A percentile compares a stretch with the other conserved stretches of the same genome.
phyloP scores from a whole-genome alignment of 192 early-diverging fungal genomes.

The Coemansia sp. region DNA sequence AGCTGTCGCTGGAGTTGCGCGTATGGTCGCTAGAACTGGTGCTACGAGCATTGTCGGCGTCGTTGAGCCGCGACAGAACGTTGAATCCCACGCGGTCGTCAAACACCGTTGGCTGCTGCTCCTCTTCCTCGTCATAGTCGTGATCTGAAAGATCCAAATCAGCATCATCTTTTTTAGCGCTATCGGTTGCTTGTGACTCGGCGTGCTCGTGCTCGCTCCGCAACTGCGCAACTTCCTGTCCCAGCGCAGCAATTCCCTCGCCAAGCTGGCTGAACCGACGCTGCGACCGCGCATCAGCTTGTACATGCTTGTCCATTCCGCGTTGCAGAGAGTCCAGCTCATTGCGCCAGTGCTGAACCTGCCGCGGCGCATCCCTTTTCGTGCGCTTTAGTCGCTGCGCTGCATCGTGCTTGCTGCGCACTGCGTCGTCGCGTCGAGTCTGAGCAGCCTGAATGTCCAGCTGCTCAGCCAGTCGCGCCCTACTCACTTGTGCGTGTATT shows the following conservation, averaged over 20 bases:
- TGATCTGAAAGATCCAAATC: neutral
- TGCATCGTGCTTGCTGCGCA: neutral
- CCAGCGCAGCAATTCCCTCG: slow-evolving; percentile 3
- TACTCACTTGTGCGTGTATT: neutral
- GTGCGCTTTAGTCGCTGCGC: slow-evolving; percentile 16
- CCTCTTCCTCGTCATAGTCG: neutral
- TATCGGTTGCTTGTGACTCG: neutral
- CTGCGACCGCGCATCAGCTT: slow-evolving; percentile 7
- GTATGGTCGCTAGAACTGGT: neutral
- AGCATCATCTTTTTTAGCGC: neutral
- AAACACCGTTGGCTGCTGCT: neutral
- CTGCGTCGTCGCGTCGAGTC: slow-evolving; percentile 1
- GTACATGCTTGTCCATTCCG: slow-evolving; percentile 3
- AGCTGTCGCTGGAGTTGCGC: neutral
- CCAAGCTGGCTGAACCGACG: slow-evolving; percentile 13
- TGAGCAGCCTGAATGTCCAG: slow-evolving; percentile 1
- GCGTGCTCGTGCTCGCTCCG: neutral
- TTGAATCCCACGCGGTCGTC: neutral
- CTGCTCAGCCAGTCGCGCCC: slow-evolving; percentile 3
- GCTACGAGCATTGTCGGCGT: neutral
- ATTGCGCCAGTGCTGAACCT: slow-evolving; percentile 20
- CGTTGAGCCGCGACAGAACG: slow-evolving; percentile 3
- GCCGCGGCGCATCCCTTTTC: slow-evolving; percentile 20
- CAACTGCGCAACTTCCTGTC: neutral
- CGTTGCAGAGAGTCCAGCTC: slow-evolving; percentile 25